Conservation (phyloP, 305 asterid genomes). For the Fraxinus paxiana region DNA sequence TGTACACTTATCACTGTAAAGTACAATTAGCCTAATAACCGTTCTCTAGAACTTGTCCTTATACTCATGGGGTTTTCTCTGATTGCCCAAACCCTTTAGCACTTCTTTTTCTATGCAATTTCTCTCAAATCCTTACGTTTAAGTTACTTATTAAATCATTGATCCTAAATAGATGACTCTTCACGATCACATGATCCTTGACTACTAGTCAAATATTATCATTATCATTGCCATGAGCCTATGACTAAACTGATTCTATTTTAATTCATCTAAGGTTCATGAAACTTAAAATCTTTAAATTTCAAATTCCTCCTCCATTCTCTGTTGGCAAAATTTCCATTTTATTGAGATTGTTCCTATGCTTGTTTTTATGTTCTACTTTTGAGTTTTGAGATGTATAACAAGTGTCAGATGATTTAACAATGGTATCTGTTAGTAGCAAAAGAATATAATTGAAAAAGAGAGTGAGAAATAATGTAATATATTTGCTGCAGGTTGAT, state of each 20-base stretch:
- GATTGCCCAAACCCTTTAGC: background rate
- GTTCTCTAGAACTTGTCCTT: background rate
- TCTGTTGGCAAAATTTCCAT: slow-evolving; percentile 1
- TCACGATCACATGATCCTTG: background rate
- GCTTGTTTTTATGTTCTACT: slow-evolving; percentile 10
- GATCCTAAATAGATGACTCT: background rate
- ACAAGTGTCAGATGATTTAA: slow-evolving; percentile 16
- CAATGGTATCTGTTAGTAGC: slow-evolving; percentile 12
- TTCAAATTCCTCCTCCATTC: background rate
- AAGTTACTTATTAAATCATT: background rate
- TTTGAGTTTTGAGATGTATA: slow-evolving; percentile 1
- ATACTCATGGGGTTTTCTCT: background rate
- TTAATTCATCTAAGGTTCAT: background rate
- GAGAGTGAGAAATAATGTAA: slow-evolving; percentile 8
- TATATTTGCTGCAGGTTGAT: slow-evolving; percentile 66
- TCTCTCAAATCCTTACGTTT: background rate
- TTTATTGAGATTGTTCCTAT: background rate
- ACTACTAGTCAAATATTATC: background rate
- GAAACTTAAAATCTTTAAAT: background rate
- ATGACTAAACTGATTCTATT: background rate
- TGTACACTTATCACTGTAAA: background rate
- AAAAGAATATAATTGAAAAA: slow-evolving; percentile 3
- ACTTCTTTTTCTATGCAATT: background rate
- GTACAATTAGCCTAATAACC: background rate
- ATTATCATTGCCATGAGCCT: background rate